phyloP scores from a whole-genome alignment of 257 asterid genomes.

The Ballota nigra region DNA sequence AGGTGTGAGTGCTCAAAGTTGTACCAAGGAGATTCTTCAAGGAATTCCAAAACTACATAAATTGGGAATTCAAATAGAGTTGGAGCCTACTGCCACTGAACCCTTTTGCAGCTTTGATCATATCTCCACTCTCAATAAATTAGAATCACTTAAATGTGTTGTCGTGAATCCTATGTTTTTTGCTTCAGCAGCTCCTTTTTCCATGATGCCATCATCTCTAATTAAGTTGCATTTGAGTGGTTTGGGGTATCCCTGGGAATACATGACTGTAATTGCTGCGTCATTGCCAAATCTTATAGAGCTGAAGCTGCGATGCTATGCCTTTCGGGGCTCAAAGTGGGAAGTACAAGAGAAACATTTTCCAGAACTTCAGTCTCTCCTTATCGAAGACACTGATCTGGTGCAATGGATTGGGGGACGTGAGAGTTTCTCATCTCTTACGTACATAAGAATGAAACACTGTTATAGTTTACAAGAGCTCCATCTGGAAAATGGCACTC shows the following conservation, averaged over 20 bases:
- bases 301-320: not conserved
- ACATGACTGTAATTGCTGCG: not conserved
- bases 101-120: not conserved
- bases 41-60: not conserved
- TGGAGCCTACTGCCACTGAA: not conserved
- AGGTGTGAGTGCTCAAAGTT: not conserved
- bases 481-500: too few relatives aligned
- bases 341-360: not conserved
- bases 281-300: not conserved
- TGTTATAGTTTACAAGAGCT: too few relatives aligned
- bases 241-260: not conserved
- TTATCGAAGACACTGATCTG: too few relatives aligned
- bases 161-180: not conserved
- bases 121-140: not conserved
- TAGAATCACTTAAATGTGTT: too few relatives aligned
- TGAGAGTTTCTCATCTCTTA: too few relatives aligned
- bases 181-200: not conserved
- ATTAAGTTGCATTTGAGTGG: not conserved
- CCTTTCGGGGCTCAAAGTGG: not conserved
- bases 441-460: too few relatives aligned
- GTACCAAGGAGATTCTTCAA: not conserved
- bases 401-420: too few relatives aligned
- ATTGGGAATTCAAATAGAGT: not conserved
- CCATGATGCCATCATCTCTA: not conserved
- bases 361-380: too few relatives aligned